A percentile compares a stretch with the other conserved stretches of the same genome.
These are phyloP conservation scores for Pneumocystis oryctolagi DNA, from an alignment of 1,139 yeast species.

Conservation along the genomic window DNA sequence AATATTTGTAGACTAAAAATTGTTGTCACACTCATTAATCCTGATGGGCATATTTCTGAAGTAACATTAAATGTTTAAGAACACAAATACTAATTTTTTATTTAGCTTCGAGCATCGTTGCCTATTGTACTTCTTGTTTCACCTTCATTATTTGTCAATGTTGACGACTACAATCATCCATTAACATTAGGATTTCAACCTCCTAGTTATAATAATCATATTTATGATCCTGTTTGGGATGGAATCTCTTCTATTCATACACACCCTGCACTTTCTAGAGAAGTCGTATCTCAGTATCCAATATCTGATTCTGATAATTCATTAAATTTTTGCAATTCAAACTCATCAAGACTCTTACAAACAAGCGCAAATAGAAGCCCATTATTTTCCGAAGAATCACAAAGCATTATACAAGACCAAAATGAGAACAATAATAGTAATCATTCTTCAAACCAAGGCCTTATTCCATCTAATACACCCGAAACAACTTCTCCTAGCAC, in stretches of 20 bases:
- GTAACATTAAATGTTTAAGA: slow-evolving; percentile 20
- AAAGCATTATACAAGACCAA: neutral
- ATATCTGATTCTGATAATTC: neutral
- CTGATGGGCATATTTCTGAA: slow-evolving; percentile 66
- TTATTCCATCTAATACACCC: neutral
- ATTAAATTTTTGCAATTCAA: neutral
- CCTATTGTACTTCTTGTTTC: slow-evolving; percentile 57
- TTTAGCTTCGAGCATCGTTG: slow-evolving; percentile 40
- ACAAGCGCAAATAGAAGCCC: neutral
- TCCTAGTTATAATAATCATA: slow-evolving; percentile 72
- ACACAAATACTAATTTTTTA: neutral
- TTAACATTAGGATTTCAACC: slow-evolving; percentile 47
- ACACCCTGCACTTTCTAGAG: slow-evolving; percentile 21
- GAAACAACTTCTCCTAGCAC: neutral
- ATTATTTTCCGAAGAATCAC: neutral
- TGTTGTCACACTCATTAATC: slow-evolving; percentile 48
- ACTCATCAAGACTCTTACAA: neutral
- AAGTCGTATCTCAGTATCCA: neutral
- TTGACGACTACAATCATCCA: slow-evolving; percentile 14
- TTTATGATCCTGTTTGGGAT: slow-evolving; percentile 72
- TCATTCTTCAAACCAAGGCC: neutral
- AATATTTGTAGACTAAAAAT: slow-evolving; percentile 30
- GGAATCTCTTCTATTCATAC: slow-evolving; percentile 31
- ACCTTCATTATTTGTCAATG: slow-evolving; percentile 53
- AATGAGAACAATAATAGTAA: neutral